These are phyloP conservation scores for Thymus quinquecostatus DNA, from an alignment of 257 asterid species.

Conservation along the genomic window DNA sequence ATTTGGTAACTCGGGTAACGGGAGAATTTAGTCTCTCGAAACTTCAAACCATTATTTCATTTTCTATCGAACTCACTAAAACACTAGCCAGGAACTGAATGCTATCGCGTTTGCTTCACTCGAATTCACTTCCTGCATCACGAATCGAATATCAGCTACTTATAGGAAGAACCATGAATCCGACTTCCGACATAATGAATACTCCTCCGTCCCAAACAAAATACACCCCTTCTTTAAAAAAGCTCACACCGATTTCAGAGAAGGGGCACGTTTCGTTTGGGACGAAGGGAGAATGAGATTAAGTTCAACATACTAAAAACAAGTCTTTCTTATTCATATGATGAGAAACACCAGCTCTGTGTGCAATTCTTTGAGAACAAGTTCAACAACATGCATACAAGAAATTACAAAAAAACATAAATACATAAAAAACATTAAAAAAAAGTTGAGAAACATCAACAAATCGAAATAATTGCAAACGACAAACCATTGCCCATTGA, in stretches of 20 bases:
- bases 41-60: not conserved
- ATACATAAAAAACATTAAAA: not conserved
- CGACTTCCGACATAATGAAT: not conserved
- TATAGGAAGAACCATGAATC: not conserved
- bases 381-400: not conserved
- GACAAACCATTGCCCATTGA: not conserved
- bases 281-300: not conserved
- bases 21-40: conserved; percentile 11
- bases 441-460: not conserved
- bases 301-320: not conserved
- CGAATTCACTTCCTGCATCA: conserved; percentile 39
- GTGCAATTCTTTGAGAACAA: not conserved
- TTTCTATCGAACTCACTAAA: conserved; percentile 1
- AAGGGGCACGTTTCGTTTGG: no score
- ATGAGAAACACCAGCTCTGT: not conserved
- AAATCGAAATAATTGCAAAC: conserved; percentile 1
- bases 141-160: not conserved
- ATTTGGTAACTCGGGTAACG: not conserved
- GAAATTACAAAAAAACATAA: not conserved
- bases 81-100: conserved; percentile 36
- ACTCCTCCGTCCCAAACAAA: no score
- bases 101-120: conserved; percentile 43
- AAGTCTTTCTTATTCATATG: not conserved
- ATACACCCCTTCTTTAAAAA: no score
- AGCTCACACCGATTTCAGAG: no score